phyloP scores from a whole-genome alignment of 352 stramenopile genomes.

The Pythium volutum region DNA sequence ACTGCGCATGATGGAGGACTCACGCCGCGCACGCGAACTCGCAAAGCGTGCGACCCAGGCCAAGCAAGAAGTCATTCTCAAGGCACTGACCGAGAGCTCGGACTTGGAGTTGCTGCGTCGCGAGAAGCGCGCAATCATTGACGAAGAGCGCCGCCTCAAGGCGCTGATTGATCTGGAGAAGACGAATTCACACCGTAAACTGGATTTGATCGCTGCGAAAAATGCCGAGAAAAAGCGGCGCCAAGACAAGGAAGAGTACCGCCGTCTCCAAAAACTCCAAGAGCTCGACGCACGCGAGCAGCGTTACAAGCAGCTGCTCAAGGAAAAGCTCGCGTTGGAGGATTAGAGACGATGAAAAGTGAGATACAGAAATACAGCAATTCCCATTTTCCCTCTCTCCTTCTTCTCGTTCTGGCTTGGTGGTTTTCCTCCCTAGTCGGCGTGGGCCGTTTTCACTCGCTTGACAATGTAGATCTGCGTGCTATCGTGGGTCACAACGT shows the following conservation, averaged over 20 bases:
- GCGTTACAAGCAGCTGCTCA: slow-evolving; percentile 69
- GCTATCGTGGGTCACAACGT: slow-evolving; percentile 59
- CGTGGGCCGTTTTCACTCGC: slow-evolving; percentile 30
- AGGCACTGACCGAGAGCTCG: slow-evolving; percentile 84
- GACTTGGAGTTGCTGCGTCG: slow-evolving; percentile 90
- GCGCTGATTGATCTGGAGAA: slow-evolving; percentile 93
- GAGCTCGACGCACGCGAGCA: slow-evolving; percentile 64
- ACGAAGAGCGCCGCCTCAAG: slow-evolving; percentile 93
- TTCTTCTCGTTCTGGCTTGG: background rate
- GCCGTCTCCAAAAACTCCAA: slow-evolving; percentile 56
- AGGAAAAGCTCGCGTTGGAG: slow-evolving; percentile 79
- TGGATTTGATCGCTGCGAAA: slow-evolving; percentile 87
- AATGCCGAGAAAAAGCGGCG: slow-evolving; percentile 90
- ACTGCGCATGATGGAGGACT: slow-evolving; percentile 75
- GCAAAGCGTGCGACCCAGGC: slow-evolving; percentile 77
- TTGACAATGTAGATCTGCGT: slow-evolving; percentile 78
- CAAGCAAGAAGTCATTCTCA: slow-evolving; percentile 93
- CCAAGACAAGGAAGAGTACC: slow-evolving; percentile 86
- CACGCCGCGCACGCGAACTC: slow-evolving; percentile 53
- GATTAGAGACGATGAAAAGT: slow-evolving; percentile 9
- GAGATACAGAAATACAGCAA: background rate
- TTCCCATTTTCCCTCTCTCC: background rate
- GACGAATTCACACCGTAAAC: slow-evolving; percentile 90
- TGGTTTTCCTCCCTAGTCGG: slow-evolving; percentile 5
- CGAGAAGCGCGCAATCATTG: slow-evolving; percentile 94